Base-by-base conservation (phyloP, 2,329 filamentous ascomycete species). In the Myrmaecium sp. region DNA sequence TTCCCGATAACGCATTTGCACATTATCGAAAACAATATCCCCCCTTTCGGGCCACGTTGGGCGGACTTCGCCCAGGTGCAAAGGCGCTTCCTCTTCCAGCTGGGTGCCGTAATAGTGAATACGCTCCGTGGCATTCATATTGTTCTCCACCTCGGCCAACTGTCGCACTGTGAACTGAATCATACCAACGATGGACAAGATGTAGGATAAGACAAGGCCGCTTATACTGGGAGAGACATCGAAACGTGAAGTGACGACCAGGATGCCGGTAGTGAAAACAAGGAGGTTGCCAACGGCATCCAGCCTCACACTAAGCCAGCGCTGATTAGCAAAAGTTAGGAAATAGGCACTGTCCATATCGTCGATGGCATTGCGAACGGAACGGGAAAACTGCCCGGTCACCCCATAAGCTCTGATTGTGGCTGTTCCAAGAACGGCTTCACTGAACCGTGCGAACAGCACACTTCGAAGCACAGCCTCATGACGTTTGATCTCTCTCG, bases 121-220 rank as follows among this genome's bases (percentile, higher is more conserved):
- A 26, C 89, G 75, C 54, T 95, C 86, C 0, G 91, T 89, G 0
- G 84, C 75, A 49, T 94, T 95, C 86, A 95, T 95, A 45, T 84
- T 82, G 54, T 94, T 95, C 52, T 95, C 86, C 6, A 95, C 82
- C 51, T 94, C 86, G 14, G 86, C 86, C 5, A 94, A 64, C 52
- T 95, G 86, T 11, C 89, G 71, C 11, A 95, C 81, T 1, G 82
- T 86, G 51, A 94, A 94, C 46, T 94, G 86, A 36, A 95, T 75
- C 77, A 94, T 83, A 50, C 91, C 81, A 11, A 92, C 83, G 42
- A 94, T 92, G 9, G 76, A 69, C 11, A 98, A 64, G 44, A 95
- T 92, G 51, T 95, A 95, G 24, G 79, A 89, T 13, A 98, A 64
- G 0, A 95, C 83, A 20, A 95, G 60, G 12, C 89, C 89, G 23